Evolutionary conservation across 441 rosid species (phyloP), one percentile per base, ranked within the genome.

Genomic region (Biscutella laevigata): DNA sequence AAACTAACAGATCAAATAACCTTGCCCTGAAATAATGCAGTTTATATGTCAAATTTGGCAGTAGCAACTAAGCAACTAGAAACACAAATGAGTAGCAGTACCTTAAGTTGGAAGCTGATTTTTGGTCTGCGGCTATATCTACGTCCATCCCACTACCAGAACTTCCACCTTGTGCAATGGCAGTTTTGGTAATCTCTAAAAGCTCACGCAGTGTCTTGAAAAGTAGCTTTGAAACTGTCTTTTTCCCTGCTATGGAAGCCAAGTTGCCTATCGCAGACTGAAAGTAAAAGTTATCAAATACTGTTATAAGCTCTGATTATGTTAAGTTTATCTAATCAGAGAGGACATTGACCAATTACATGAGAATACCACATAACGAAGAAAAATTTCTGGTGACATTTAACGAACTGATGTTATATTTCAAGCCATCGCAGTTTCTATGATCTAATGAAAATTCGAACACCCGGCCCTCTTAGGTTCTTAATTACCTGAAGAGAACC

Each of bases 401-500:
- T 43, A 44, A 11, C 17, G 7, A 36, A n/a, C 35, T 36, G 20
- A 24, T 22, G 24, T 20, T 4, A 15, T 41, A 24, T 28, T 50
- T 35, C 22, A 49, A 33, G 15, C 16, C 14, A 33, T 34, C 19
- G 35, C 19, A 15, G 32, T 6, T 13, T 21, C 27, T 28, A 37
- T 37, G 40, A 20, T 48, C 48, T 30, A 24, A 43, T 6, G 57
- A 25, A 42, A 33, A n/a, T n/a, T 10, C 2, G 7, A 33, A 11
- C 17, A 49, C 5, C 12, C 48, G 25, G 16, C 51, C 28, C 16
- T 37, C 21, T 13, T 9, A 29, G 33, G 20, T 24, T 51, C 41
- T 28, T 20, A 38, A 25, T 14, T 81, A 90, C 95, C 98, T 79
- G 89, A 76, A 91, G 73, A 65, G 74, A 80, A 71, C 91, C 98